Conservation (phyloP, 805 yeast genomes). For the Candida mattraensis region DNA sequence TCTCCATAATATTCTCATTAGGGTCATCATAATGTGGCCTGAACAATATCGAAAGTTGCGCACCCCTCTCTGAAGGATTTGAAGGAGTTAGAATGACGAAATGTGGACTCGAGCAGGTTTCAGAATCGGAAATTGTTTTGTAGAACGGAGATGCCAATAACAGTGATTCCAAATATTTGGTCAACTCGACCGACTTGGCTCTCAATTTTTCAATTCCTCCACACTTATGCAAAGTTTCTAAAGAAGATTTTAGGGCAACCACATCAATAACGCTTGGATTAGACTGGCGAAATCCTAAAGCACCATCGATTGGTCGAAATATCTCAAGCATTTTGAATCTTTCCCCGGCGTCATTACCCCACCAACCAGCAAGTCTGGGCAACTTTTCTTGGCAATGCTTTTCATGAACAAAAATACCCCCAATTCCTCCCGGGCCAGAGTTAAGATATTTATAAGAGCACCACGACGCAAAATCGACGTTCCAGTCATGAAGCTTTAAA, state of each 20-base stretch:
- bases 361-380: conserved; percentile 93
- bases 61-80: conserved; percentile 61
- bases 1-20: conserved; percentile 57
- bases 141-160: conserved; percentile 50
- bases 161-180: conserved; percentile 51
- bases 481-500: conserved; percentile 78
- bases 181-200: conserved; percentile 54
- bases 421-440: conserved; percentile 92
- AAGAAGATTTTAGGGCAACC: conserved; percentile 66
- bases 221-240: conserved; percentile 54
- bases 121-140: conserved; percentile 29
- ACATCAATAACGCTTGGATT: conserved; percentile 89
- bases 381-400: conserved; percentile 35
- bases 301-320: conserved; percentile 82
- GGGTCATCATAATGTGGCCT: conserved; percentile 42
- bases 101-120: conserved; percentile 29
- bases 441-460: conserved; percentile 91
- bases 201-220: conserved; percentile 68
- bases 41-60: conserved; percentile 79
- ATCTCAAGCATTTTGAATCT: conserved; percentile 78
- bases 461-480: conserved; percentile 92
- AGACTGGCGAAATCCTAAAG: conserved; percentile 84
- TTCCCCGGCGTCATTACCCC: conserved; percentile 78
- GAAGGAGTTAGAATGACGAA: conserved; percentile 77
- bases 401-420: conserved; percentile 79